phyloP scores from a whole-genome alignment of 257 asterid genomes.

The Haberlea rhodopensis region DNA sequence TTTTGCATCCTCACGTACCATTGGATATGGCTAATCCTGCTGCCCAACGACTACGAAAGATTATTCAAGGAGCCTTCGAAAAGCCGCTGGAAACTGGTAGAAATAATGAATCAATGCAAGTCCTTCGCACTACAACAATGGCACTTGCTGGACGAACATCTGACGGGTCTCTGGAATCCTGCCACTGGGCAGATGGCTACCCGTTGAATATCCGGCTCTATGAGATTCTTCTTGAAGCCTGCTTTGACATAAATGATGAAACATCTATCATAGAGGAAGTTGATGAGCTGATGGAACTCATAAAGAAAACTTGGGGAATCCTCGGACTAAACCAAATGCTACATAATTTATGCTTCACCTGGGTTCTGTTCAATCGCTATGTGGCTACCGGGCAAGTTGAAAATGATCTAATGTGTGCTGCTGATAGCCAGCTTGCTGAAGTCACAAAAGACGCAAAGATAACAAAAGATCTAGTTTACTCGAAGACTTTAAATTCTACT shows the following conservation, averaged over 20 bases:
- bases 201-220: conserved; percentile 92
- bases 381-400: conserved; percentile 88
- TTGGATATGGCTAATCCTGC: conserved; percentile 65
- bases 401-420: conserved; percentile 70
- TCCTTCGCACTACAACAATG: conserved; percentile 82
- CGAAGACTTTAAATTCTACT: conserved; percentile 77
- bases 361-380: conserved; percentile 87
- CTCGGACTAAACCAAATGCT: conserved; percentile 87
- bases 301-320: conserved; percentile 90
- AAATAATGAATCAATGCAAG: conserved; percentile 96
- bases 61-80: conserved; percentile 73
- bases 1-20: conserved; percentile 79
- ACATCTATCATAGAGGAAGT: conserved; percentile 79
- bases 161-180: conserved; percentile 70
- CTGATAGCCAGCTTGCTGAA: conserved; percentile 78
- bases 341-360: conserved; percentile 84
- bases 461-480: conserved; percentile 68
- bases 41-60: conserved; percentile 76
- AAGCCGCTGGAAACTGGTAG: conserved; percentile 96
- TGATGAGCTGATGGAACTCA: conserved; percentile 92
- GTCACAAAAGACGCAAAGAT: conserved; percentile 87
- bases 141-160: conserved; percentile 76
- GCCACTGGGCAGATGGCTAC: conserved; percentile 98
- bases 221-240: conserved; percentile 85
- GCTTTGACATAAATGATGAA: conserved; percentile 78